These are phyloP conservation scores for Trametes hirsuta DNA, from an alignment of 1,284 basidiomycete genomes.

Conservation along the genomic window DNA sequence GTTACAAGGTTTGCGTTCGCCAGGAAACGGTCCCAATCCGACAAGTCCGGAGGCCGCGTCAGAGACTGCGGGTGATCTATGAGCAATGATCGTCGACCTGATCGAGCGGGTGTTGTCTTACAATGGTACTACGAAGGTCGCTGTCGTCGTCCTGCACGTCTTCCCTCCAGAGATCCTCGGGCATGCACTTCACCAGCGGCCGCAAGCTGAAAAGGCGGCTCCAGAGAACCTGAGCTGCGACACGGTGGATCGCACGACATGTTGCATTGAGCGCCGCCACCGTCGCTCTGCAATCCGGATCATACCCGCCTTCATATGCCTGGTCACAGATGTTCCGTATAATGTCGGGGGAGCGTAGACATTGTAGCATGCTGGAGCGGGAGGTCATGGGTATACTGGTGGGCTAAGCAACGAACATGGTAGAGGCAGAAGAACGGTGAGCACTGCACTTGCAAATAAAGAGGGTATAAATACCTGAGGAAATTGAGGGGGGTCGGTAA, in stretches of 20 bases:
- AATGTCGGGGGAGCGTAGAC: conserved; percentile 9
- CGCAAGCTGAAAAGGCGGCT: conserved; percentile 23
- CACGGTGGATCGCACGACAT: conserved; percentile 14
- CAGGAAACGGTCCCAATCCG: conserved; percentile 18
- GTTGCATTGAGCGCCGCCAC: conserved; percentile 17
- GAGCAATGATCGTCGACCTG: not conserved
- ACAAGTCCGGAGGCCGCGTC: conserved; percentile 18
- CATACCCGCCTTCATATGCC: conserved; percentile 24
- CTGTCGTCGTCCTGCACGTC: conserved; percentile 1
- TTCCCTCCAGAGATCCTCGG: conserved; percentile 20
- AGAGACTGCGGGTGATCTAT: conserved; percentile 10
- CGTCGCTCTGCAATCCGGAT: conserved; percentile 16
- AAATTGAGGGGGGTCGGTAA: not conserved
- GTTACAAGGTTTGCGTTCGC: conserved; percentile 17
- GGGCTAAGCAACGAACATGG: too few species aligned
- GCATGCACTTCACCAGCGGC: conserved; percentile 22
- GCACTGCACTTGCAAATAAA: too few species aligned
- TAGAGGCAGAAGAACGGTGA: too few species aligned
- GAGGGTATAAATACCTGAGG: not conserved
- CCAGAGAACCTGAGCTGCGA: conserved; percentile 22
- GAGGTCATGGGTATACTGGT: not conserved
- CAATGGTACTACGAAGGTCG: conserved; percentile 9
- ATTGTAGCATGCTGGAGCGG: not conserved
- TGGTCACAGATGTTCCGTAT: conserved; percentile 22
- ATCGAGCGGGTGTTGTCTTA: conserved; percentile 4